Percentiles rank a stretch among this genome's conserved stretches.
phyloP scores from a whole-genome alignment of 495 filamentous ascomycete genomes.

The Friedmanniomyces endolithicus region DNA sequence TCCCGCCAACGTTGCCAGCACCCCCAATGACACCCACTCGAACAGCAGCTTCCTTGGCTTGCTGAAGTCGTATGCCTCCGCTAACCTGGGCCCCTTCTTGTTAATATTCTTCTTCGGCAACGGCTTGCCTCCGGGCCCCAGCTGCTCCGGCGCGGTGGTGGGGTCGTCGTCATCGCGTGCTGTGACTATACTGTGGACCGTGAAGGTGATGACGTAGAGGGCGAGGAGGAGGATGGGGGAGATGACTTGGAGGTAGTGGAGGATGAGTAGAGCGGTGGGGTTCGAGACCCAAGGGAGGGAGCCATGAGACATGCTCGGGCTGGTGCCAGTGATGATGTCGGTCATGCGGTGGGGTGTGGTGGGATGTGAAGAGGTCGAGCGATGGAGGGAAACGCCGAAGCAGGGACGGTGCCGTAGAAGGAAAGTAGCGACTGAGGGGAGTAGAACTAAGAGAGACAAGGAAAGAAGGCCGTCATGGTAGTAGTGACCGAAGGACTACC shows the following conservation, averaged over 20 bases:
- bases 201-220: conserved; percentile 55
- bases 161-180: conserved; percentile 32
- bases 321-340: neutral
- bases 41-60: conserved; percentile 53
- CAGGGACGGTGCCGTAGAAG: too few relatives aligned
- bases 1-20: conserved; percentile 59
- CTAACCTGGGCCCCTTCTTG: conserved; percentile 29
- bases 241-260: conserved; percentile 43
- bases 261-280: conserved; percentile 25
- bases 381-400: too few relatives aligned
- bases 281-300: conserved; percentile 9
- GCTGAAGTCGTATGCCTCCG: conserved; percentile 40
- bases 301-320: neutral
- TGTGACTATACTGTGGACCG: conserved; percentile 46
- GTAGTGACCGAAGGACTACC: too few relatives aligned
- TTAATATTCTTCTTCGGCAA: conserved; percentile 44
- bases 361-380: too few relatives aligned
- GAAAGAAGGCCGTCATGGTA: too few relatives aligned
- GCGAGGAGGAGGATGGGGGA: conserved; percentile 56
- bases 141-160: conserved; percentile 29
- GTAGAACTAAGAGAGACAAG: too few relatives aligned
- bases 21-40: conserved; percentile 54
- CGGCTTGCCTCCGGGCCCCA: conserved; percentile 70
- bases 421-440: too few relatives aligned
- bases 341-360: too few relatives aligned